These are phyloP conservation scores for Coemansia aciculifera DNA, from an alignment of 192 early-diverging fungal species.

Conservation along the genomic window DNA sequence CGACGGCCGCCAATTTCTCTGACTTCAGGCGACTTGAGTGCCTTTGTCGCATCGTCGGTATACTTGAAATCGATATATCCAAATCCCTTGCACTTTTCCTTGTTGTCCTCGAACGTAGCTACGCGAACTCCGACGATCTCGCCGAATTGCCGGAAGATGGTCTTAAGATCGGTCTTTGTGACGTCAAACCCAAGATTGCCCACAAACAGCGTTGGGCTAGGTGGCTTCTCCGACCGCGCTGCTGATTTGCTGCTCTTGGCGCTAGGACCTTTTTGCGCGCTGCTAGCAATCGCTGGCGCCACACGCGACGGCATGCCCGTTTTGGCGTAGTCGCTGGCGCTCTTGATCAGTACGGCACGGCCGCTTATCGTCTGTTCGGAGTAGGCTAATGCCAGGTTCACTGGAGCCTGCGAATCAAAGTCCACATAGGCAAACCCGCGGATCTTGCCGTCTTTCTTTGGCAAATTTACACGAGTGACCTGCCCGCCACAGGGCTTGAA, in stretches of 20 bases:
- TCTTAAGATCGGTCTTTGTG: slow-evolving; percentile 54
- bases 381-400: slow-evolving; percentile 60
- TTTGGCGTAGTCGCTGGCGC: slow-evolving; percentile 61
- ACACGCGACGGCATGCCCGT: slow-evolving; percentile 56
- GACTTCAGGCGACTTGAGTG: slow-evolving; percentile 59
- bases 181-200: slow-evolving; percentile 67
- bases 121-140: slow-evolving; percentile 67
- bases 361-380: slow-evolving; percentile 63
- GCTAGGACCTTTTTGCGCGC: slow-evolving; percentile 10
- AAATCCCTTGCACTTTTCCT: slow-evolving; percentile 77
- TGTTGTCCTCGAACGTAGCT: slow-evolving; percentile 71
- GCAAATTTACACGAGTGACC: slow-evolving; percentile 47
- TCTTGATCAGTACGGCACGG: slow-evolving; percentile 68
- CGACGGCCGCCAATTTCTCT: slow-evolving; percentile 61
- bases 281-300: background rate
- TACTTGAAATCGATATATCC: slow-evolving; percentile 69
- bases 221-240: slow-evolving; percentile 29
- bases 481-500: slow-evolving; percentile 53
- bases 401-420: slow-evolving; percentile 58
- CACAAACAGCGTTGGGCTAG: slow-evolving; percentile 67
- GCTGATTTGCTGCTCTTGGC: background rate
- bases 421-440: slow-evolving; percentile 73
- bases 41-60: slow-evolving; percentile 64
- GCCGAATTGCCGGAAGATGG: slow-evolving; percentile 63
- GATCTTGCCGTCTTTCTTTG: slow-evolving; percentile 42